These are phyloP conservation scores for Pterocarpus santalinus DNA, from an alignment of 306 rosid species.

Conservation along the genomic window DNA sequence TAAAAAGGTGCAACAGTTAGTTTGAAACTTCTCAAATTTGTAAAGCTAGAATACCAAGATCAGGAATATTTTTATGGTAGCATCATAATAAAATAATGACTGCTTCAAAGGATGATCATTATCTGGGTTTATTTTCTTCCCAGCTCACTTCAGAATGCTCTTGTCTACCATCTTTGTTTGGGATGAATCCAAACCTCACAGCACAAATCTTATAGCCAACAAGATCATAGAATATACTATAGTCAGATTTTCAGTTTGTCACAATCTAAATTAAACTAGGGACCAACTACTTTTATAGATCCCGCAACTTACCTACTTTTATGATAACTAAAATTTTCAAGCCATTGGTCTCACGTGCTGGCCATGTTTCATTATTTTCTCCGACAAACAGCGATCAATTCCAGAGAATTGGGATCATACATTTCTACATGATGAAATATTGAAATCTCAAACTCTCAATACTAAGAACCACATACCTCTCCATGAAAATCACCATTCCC, in stretches of 20 bases:
- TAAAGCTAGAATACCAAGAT: no score
- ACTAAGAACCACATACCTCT: background rate
- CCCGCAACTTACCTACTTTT: no score
- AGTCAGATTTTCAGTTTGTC: background rate
- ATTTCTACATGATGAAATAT: background rate
- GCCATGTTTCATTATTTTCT: no score
- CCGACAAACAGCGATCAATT: no score
- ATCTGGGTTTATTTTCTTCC: background rate
- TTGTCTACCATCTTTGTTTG: background rate
- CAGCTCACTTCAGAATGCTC: background rate
- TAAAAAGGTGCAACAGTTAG: no score
- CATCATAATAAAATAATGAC: background rate
- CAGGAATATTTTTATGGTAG: background rate
- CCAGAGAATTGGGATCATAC: constrained; percentile 1
- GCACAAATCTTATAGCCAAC: background rate
- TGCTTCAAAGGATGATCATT: background rate
- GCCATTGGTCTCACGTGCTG: no score
- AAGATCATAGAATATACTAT: background rate
- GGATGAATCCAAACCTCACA: background rate
- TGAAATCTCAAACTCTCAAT: background rate
- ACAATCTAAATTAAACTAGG: background rate
- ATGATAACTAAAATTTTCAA: no score
- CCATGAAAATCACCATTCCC: no score
- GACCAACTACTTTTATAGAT: no score
- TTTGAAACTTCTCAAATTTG: background rate